Base-by-base conservation (phyloP, 2,329 filamentous ascomycete genomes). In the Beauveria sp. region DNA sequence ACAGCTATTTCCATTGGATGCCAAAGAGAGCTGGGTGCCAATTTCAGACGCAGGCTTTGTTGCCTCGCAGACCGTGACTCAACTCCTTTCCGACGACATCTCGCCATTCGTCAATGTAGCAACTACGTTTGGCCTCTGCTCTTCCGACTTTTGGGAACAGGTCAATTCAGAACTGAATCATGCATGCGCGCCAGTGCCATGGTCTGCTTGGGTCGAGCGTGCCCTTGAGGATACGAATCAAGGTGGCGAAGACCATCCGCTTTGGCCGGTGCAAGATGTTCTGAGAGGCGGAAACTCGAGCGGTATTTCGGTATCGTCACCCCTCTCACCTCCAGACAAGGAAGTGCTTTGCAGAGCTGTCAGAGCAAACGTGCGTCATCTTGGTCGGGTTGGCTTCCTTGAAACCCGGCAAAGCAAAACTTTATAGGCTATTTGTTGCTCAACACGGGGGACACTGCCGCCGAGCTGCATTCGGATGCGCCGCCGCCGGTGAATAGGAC, bases 251-350 rank as follows among this genome's bases (percentile, higher is more conserved):
- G 56, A 26, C 2, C 69, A 70, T 52, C 66, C 65, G 8, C 40
- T 70, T 6, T 70, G 67, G 67, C 63, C 69, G 1, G 67, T 70
- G 10, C 67, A 69, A 40, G 14, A 48, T 1, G n/a, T 57, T 9
- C 14, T 57, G 3, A 14, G 5, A 31, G 40, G 40, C 40, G 46
- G 42, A 56, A 3, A 16, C 28, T 16, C 45, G 22, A 18, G 20
- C 6, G 43, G 42, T 1, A 48, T 40, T 10, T 34, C 54, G 12
- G 9, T n/a, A 14, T 18, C 20, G 42, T 31, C 54, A 5, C 28
- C 26, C 1, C 54, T 48, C 18, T 31, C 24, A 1, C n/a, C 42
- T 14, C 43, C 64, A 65, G 43, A 57, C 20, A 34, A 5, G 9
- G 18, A 45, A 9, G 42, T 45, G 22, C 43, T 57, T 22, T 16